A percentile compares a stretch with the other conserved stretches of the same genome.
phyloP scores from a whole-genome alignment of 1,284 basidiomycete genomes.

The Cryptococcus neoformans region DNA sequence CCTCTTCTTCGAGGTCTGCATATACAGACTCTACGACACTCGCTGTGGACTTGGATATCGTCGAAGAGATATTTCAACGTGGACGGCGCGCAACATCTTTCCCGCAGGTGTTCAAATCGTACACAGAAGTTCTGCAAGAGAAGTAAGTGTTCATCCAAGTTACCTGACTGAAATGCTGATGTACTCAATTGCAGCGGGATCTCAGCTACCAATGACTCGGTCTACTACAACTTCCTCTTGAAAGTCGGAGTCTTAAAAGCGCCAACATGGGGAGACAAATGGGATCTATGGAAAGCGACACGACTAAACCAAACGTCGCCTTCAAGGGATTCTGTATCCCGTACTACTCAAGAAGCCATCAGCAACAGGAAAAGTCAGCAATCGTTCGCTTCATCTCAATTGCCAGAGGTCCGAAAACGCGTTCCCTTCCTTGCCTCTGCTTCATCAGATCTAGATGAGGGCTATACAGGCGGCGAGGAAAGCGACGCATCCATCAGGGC shows the following conservation, averaged over 20 bases:
- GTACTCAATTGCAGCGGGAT: slow-evolving; percentile 27
- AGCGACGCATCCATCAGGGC: slow-evolving; percentile 2
- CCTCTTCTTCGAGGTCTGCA: slow-evolving; percentile 13
- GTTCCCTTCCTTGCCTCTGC: slow-evolving; percentile 44
- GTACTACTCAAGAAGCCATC: background rate
- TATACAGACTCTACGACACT: slow-evolving; percentile 18
- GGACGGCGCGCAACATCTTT: slow-evolving; percentile 39
- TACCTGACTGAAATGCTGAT: background rate
- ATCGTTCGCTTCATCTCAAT: slow-evolving; percentile 4
- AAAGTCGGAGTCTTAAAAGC: slow-evolving; percentile 46
- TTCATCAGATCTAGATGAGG: slow-evolving; percentile 44
- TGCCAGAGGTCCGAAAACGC: slow-evolving; percentile 16
- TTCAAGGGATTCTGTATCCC: background rate
- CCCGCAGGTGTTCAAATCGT: slow-evolving; percentile 34
- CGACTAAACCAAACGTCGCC: background rate
- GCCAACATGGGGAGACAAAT: slow-evolving; percentile 45
- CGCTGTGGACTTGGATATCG: slow-evolving; percentile 41
- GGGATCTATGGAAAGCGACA: slow-evolving; percentile 41
- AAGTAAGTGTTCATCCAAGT: slow-evolving; percentile 21
- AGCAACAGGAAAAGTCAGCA: background rate
- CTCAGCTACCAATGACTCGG: slow-evolving; percentile 29
- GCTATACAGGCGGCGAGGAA: slow-evolving; percentile 19
- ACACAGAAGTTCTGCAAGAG: slow-evolving; percentile 34
- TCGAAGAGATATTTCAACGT: slow-evolving; percentile 39
- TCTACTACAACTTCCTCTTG: slow-evolving; percentile 47